phyloP scores from a whole-genome alignment of 1,139 yeast genomes.

The Yamadazyma atmosphaerica region DNA sequence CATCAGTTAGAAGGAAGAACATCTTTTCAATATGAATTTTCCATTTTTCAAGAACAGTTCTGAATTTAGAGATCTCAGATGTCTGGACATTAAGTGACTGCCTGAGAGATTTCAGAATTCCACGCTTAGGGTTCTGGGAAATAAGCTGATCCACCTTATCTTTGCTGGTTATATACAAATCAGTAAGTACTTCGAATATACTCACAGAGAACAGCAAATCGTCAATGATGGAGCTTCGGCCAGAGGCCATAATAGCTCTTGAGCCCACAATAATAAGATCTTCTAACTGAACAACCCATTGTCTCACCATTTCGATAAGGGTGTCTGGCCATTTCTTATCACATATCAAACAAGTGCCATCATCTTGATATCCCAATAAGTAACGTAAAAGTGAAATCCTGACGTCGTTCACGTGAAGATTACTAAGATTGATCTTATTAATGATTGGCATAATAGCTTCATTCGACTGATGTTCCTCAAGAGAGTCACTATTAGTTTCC shows the following conservation, averaged over 20 bases:
- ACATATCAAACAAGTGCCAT: slow-evolving; percentile 19
- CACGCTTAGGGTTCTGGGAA: slow-evolving; percentile 19
- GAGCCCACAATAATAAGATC: slow-evolving; percentile 5
- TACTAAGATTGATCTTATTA: slow-evolving; percentile 11
- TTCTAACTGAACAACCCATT: slow-evolving; percentile 40
- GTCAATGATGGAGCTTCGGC: not conserved
- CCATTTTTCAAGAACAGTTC: slow-evolving; percentile 45
- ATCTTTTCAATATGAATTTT: slow-evolving; percentile 12
- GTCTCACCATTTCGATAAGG: slow-evolving; percentile 24
- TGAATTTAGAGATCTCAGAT: slow-evolving; percentile 37
- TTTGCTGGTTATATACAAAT: slow-evolving; percentile 40
- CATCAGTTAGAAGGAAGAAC: slow-evolving; percentile 1
- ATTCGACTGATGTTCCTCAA: slow-evolving; percentile 7
- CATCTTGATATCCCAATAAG: slow-evolving; percentile 27
- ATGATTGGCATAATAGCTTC: slow-evolving; percentile 10
- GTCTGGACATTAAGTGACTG: slow-evolving; percentile 28
- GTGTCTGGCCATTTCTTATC: slow-evolving; percentile 28
- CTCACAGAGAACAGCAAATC: slow-evolving; percentile 21
- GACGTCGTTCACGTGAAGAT: slow-evolving; percentile 18
- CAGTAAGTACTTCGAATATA: slow-evolving; percentile 59
- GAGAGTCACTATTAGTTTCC: not conserved
- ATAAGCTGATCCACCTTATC: slow-evolving; percentile 22
- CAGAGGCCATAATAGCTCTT: not conserved
- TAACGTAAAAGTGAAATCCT: slow-evolving; percentile 44
- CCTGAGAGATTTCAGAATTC: slow-evolving; percentile 22